phyloP scores from a whole-genome alignment of 805 yeast genomes.

The Suhomyces kilbournensis region DNA sequence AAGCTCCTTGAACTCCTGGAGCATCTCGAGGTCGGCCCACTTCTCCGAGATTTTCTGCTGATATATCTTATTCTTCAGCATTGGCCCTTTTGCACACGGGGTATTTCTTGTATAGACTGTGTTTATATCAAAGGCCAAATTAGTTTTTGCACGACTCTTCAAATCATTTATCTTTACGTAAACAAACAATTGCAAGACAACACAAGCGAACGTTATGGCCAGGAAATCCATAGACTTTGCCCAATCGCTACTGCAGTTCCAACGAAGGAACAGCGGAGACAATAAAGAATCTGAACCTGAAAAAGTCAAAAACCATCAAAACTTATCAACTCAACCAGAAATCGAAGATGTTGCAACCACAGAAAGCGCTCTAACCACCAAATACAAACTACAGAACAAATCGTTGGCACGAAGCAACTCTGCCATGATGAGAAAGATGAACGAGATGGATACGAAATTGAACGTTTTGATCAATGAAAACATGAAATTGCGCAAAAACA shows the following conservation, averaged over 20 bases:
- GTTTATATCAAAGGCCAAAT: neutral
- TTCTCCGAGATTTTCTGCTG: conserved; percentile 42
- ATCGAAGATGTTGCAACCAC: neutral
- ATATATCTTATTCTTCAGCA: conserved; percentile 9
- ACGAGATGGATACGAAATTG: conserved; percentile 51
- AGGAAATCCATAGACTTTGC: conserved; percentile 16
- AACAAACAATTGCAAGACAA: neutral
- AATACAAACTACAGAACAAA: conserved; percentile 47
- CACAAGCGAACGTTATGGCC: conserved; percentile 6
- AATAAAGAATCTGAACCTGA: neutral
- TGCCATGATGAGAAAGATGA: conserved; percentile 46
- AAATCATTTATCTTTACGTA: neutral
- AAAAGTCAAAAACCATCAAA: neutral
- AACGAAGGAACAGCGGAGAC: neutral
- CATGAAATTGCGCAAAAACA: conserved; percentile 37
- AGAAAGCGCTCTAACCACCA: conserved; percentile 17
- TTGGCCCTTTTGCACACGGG: neutral
- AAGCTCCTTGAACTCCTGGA: conserved; percentile 46
- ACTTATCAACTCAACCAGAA: neutral
- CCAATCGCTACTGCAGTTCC: conserved; percentile 12
- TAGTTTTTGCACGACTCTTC: neutral
- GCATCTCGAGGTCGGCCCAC: conserved; percentile 47
- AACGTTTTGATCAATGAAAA: conserved; percentile 52
- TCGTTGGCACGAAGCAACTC: conserved; percentile 61
- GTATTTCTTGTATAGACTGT: neutral